Percentiles rank a stretch among this genome's conserved stretches.
Evolutionary conservation across 331 rosid species (phyloP).

Genomic region (Arachis monticola): DNA sequence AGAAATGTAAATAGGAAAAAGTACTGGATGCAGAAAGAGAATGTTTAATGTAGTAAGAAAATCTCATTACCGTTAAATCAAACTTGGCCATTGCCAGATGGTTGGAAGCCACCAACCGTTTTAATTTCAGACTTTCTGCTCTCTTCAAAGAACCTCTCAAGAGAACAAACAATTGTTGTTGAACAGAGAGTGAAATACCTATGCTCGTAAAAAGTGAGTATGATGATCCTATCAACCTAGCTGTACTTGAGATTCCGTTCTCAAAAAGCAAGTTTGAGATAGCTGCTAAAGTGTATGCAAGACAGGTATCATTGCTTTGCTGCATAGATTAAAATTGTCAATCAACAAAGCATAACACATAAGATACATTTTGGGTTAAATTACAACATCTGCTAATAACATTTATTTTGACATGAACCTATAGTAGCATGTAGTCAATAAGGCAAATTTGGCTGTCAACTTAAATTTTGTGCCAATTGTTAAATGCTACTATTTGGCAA

Average conservation of each 20-base stretch:
- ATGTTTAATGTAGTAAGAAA: slow-evolving; percentile 25
- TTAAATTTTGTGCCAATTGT: slow-evolving; percentile 27
- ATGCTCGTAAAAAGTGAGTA: slow-evolving; percentile 83
- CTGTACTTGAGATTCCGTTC: slow-evolving; percentile 90
- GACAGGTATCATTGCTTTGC: slow-evolving; percentile 93
- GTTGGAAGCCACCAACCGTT: slow-evolving; percentile 88
- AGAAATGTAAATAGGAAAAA: slow-evolving; percentile 27
- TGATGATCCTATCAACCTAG: slow-evolving; percentile 86
- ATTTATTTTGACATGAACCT: slow-evolving; percentile 22
- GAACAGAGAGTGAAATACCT: slow-evolving; percentile 87
- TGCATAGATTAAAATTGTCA: slow-evolving; percentile 55
- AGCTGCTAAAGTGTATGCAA: slow-evolving; percentile 92
- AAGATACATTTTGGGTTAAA: slow-evolving; percentile 27
- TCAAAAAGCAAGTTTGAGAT: slow-evolving; percentile 93
- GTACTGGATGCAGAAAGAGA: slow-evolving; percentile 17
- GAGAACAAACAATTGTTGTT: slow-evolving; percentile 92
- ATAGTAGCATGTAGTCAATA: slow-evolving; percentile 2
- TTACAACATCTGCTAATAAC: slow-evolving; percentile 10
- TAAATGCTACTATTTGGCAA: slow-evolving; percentile 15
- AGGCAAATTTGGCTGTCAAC: slow-evolving; percentile 31
- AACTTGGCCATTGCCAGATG: slow-evolving; percentile 97
- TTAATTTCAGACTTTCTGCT: slow-evolving; percentile 90
- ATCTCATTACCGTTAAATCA: slow-evolving; percentile 78
- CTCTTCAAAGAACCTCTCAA: slow-evolving; percentile 93
- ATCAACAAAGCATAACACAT: slow-evolving; percentile 31